Base-by-base conservation (phyloP, 2,329 filamentous ascomycete species). In the Chrysosporium keratinophilum region DNA sequence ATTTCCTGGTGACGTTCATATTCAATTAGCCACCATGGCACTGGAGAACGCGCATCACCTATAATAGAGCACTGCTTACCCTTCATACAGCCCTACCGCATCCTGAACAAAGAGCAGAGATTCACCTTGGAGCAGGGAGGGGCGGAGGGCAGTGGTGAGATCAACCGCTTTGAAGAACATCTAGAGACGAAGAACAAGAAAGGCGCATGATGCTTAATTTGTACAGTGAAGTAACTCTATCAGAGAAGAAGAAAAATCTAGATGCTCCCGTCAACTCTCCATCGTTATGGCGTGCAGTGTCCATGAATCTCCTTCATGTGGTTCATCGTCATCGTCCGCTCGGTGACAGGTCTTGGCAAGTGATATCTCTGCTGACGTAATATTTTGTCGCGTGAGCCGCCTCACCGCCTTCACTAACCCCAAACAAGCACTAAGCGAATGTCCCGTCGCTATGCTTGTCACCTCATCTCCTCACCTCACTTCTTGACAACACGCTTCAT, bases 121-220 rank as follows among this genome's bases (percentile, higher is more conserved):
- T 79, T 98, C 93, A 77, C 96, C 93, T 65, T 88, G 86, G 61
- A 95, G 80, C 68, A 96, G 85, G 57, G 85, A 86, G 64, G 93
- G 93, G 77, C 93, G 87, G 67, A 96, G 81, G 67, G 93, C 93
- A 74, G 91, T 95, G 55, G 93, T 98, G 65, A 98, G 81, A 74
- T 98, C 91, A 70, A 97, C 80, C 64, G 86, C 83, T 78, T 94
- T 91, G 78, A 96, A 79, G 81, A 95, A 95, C 91, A 97, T 97
- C 78, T 87, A 88, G 85, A 75, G 80, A 56, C 57, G 5, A 17
- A 46, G n/a, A 33, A 40, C 23, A 45, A 31, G 19, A 41, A 39
- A 37, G 33, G 17, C 12, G 42, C 50, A 52, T 52, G 50, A 46
- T 46, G 41, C 42, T 60, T 44, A 33, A 14, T 49, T 35, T 48